These are phyloP conservation scores for Heracleum sosnowskyi DNA, from an alignment of 129 eudicot species.

Conservation along the genomic window DNA sequence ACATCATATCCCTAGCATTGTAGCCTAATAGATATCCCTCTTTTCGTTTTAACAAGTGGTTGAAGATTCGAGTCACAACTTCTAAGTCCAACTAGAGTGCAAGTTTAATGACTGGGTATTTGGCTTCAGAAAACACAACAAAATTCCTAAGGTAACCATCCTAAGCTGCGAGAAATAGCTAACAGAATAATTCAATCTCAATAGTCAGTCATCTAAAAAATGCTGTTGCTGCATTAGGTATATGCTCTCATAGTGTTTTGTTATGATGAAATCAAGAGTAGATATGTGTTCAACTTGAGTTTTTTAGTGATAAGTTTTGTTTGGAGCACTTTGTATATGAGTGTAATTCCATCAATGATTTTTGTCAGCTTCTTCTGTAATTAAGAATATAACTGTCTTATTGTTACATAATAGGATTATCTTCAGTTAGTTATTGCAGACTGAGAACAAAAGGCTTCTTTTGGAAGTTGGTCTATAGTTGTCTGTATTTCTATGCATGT, in stretches of 20 bases:
- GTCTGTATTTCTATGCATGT: no score
- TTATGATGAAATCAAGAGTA: background rate
- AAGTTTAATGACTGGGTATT: background rate
- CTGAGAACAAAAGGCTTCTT: background rate
- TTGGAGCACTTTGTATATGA: no score
- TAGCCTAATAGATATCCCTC: no score
- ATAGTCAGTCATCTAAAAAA: no score
- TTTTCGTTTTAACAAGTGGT: no score
- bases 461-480: background rate
- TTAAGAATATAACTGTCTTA: no score
- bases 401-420: background rate
- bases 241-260: background rate
- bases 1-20: no score
- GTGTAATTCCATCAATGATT: background rate
- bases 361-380: background rate
- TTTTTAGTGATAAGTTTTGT: no score
- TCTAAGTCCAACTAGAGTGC: background rate
- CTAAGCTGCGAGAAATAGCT: no score
- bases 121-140: background rate
- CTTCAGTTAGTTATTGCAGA: background rate
- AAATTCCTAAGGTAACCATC: background rate
- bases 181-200: background rate
- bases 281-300: background rate
- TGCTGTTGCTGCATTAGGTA: background rate
- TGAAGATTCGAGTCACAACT: background rate